Percentiles rank a stretch among this genome's conserved stretches.
Evolutionary conservation across 768 basidiomycete species (phyloP).

Genomic region (Lyophyllum decastes): DNA sequence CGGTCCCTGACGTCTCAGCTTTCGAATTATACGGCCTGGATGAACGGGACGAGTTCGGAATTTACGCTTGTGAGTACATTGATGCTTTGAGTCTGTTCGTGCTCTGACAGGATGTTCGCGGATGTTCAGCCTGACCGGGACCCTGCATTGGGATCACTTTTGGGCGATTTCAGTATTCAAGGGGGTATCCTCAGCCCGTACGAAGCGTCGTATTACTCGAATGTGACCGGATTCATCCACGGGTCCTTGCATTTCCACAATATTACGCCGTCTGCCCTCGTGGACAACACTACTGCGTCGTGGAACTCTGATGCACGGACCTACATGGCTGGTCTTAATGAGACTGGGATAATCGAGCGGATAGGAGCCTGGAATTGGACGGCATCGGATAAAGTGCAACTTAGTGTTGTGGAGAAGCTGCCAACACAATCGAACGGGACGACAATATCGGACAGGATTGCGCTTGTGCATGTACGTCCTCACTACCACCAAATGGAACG

Average conservation of each 20-base stretch:
- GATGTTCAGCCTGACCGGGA: slow-evolving; percentile 47
- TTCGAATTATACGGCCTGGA: slow-evolving; percentile 76
- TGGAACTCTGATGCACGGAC: slow-evolving; percentile 56
- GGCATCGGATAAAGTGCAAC: slow-evolving; percentile 56
- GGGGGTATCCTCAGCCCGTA: slow-evolving; percentile 45
- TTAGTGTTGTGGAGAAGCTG: slow-evolving; percentile 67
- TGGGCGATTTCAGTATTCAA: slow-evolving; percentile 48
- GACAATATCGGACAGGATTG: slow-evolving; percentile 43
- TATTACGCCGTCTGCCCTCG: slow-evolving; percentile 51
- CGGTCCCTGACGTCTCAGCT: slow-evolving; percentile 57
- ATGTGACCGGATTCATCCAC: slow-evolving; percentile 79
- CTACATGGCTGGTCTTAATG: slow-evolving; percentile 51
- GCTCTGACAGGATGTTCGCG: neutral
- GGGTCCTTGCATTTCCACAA: slow-evolving; percentile 65
- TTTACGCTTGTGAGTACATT: slow-evolving; percentile 55
- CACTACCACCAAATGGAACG: neutral
- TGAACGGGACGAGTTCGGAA: slow-evolving; percentile 65
- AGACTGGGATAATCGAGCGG: slow-evolving; percentile 47
- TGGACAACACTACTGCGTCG: slow-evolving; percentile 35
- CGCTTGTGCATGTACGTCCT: slow-evolving; percentile 64
- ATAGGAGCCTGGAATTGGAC: slow-evolving; percentile 74
- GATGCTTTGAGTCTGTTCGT: neutral
- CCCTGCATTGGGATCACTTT: slow-evolving; percentile 42
- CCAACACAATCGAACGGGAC: slow-evolving; percentile 37
- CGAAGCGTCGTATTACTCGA: slow-evolving; percentile 63